These are phyloP conservation scores for Schizosaccharomyces japonicus DNA, from an alignment of 805 yeast genomes.

Conservation along the genomic window DNA sequence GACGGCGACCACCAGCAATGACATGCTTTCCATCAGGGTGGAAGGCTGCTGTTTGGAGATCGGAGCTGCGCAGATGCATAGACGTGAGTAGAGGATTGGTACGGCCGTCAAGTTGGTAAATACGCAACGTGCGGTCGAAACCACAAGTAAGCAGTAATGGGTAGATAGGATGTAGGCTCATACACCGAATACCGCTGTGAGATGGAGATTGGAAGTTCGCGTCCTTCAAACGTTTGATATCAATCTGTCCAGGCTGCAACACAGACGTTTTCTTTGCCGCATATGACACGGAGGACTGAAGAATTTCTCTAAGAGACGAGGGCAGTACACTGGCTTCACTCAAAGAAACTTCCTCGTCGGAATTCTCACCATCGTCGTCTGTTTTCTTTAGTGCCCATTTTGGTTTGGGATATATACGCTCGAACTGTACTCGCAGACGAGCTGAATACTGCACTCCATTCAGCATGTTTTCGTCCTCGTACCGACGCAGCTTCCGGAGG, in stretches of 20 bases:
- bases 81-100: constrained; percentile 60
- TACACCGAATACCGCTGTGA: constrained; percentile 52
- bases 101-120: constrained; percentile 80
- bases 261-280: constrained; percentile 22
- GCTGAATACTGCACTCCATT: constrained; percentile 36
- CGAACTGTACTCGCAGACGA: constrained; percentile 49
- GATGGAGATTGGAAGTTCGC: constrained; percentile 53
- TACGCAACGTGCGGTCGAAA: constrained; percentile 64
- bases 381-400: constrained; percentile 45
- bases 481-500: constrained; percentile 44
- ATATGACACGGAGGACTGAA: constrained; percentile 13
- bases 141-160: constrained; percentile 81
- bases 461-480: constrained; percentile 29
- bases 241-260: constrained; percentile 44
- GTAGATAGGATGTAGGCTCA: constrained; percentile 63
- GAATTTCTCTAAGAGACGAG: constrained; percentile 14
- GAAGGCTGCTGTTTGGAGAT: constrained; percentile 55
- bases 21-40: constrained; percentile 30
- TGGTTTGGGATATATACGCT: constrained; percentile 59
- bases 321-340: constrained; percentile 15
- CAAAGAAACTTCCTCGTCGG: constrained; percentile 9
- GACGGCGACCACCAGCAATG: constrained; percentile 74
- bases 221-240: constrained; percentile 64
- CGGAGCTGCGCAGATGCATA: constrained; percentile 52
- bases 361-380: constrained; percentile 14